Conservation (phyloP, 2,329 filamentous ascomycete genomes). For the Paracoccidioides lutzii region DNA sequence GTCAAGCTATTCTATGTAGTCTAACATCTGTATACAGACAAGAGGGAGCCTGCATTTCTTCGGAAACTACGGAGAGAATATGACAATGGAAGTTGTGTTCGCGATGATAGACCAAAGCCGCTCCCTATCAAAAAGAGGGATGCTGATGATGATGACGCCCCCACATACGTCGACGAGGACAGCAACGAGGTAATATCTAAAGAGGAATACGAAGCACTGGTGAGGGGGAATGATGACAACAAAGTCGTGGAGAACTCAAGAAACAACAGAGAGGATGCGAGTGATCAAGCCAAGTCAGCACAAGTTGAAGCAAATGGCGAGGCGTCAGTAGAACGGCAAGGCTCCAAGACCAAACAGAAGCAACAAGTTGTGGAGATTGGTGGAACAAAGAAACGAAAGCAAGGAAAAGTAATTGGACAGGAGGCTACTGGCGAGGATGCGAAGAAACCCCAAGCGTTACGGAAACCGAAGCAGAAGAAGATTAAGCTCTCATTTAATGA, state of each 20-base stretch:
- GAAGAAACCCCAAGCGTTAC: conserved; percentile 15
- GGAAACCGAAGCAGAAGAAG: conserved; percentile 29
- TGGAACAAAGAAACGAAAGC: conserved; percentile 30
- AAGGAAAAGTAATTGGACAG: conserved; percentile 29
- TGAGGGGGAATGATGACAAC: conserved; percentile 17
- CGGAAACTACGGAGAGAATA: conserved; percentile 30
- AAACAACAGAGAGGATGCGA: conserved; percentile 8
- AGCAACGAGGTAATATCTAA: conserved; percentile 33
- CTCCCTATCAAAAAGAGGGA: conserved; percentile 27
- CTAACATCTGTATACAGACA: conserved; percentile 14
- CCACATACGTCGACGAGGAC: conserved; percentile 33
- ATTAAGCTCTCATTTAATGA: conserved; percentile 36
- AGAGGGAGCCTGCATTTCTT: conserved; percentile 32
- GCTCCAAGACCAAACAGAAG: conserved; percentile 21
- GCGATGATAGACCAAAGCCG: conserved; percentile 25
- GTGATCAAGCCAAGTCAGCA: conserved; percentile 10
- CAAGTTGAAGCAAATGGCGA: conserved; percentile 4
- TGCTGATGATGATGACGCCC: conserved; percentile 30
- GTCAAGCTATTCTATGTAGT: background rate
- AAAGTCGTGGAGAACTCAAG: conserved; percentile 5
- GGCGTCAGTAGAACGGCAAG: conserved; percentile 1
- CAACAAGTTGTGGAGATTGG: conserved; percentile 31
- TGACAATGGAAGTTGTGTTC: conserved; percentile 19
- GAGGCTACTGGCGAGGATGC: conserved; percentile 13
- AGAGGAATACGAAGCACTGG: conserved; percentile 30